phyloP scores from a whole-genome alignment of 306 rosid genomes.

The Calophaca sinica region DNA sequence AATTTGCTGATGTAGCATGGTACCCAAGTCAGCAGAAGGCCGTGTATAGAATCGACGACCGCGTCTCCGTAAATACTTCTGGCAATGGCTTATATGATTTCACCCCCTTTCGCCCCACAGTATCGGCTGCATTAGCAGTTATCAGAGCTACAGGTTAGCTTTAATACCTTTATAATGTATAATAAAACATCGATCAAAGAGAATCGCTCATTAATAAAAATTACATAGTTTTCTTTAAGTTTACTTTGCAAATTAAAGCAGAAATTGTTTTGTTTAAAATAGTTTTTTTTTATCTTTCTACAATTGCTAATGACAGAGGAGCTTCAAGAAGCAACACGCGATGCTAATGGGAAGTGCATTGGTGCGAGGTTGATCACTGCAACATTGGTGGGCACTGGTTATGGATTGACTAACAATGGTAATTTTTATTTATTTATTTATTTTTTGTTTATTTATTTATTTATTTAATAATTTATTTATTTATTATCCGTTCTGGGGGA shows the following conservation, averaged over 20 bases:
- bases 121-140: slow-evolving; percentile 38
- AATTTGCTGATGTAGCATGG: slow-evolving; percentile 71
- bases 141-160: slow-evolving; percentile 52
- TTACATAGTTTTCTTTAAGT: no score
- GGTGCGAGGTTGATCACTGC: slow-evolving; percentile 49
- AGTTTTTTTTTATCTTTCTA: background rate
- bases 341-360: slow-evolving; percentile 61
- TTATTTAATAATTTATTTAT: background rate
- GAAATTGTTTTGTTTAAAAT: no score
- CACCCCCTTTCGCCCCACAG: slow-evolving; percentile 55
- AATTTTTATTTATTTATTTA: background rate
- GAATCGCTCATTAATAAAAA: no score
- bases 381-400: slow-evolving; percentile 47
- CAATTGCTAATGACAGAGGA: slow-evolving; percentile 51
- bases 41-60: slow-evolving; percentile 60
- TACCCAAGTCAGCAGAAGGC: slow-evolving; percentile 70
- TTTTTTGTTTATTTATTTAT: background rate
- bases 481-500: background rate
- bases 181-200: background rate
- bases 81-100: slow-evolving; percentile 64
- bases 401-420: slow-evolving; percentile 64
- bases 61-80: slow-evolving; percentile 51
- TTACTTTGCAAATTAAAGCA: no score
- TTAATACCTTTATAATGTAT: background rate
- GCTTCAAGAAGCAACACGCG: slow-evolving; percentile 54